Evolutionary conservation across 805 yeast species (phyloP).

Genomic region (Schizosaccharomyces japonicus): DNA sequence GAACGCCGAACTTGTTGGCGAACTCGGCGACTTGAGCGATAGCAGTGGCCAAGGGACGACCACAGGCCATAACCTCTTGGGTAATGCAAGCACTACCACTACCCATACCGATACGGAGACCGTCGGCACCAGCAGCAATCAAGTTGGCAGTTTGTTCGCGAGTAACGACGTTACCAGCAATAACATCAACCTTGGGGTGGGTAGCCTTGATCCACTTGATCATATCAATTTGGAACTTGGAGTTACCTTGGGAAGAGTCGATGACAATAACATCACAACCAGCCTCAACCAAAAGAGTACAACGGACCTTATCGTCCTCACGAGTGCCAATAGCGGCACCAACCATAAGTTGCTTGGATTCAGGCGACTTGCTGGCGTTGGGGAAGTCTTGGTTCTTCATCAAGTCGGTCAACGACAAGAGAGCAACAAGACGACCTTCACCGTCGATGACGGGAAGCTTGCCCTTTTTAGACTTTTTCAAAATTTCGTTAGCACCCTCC

Average conservation of each 20-base stretch:
- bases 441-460: slow-evolving; percentile 81
- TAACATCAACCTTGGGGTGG: slow-evolving; percentile 58
- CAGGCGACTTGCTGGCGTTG: slow-evolving; percentile 74
- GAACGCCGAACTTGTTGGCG: slow-evolving; percentile 87
- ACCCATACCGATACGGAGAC: slow-evolving; percentile 97
- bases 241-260: slow-evolving; percentile 96
- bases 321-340: slow-evolving; percentile 98
- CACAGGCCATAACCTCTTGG: slow-evolving; percentile 99
- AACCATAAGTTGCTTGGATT: slow-evolving; percentile 85
- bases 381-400: slow-evolving; percentile 90
- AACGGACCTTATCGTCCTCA: slow-evolving; percentile 66
- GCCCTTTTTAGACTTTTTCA: slow-evolving; percentile 88
- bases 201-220: slow-evolving; percentile 69
- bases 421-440: slow-evolving; percentile 52
- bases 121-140: slow-evolving; percentile 92
- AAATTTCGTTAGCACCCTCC: slow-evolving; percentile 67
- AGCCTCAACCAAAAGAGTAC: slow-evolving; percentile 65
- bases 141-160: slow-evolving; percentile 95
- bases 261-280: slow-evolving; percentile 90
- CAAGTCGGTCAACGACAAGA: slow-evolving; percentile 86
- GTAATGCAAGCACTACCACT: slow-evolving; percentile 98
- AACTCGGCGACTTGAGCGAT: slow-evolving; percentile 84
- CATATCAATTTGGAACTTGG: slow-evolving; percentile 83
- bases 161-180: slow-evolving; percentile 96
- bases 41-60: slow-evolving; percentile 99